Conservation (phyloP, 2,329 filamentous ascomycete genomes). For the Neocucurbitaria cava region DNA sequence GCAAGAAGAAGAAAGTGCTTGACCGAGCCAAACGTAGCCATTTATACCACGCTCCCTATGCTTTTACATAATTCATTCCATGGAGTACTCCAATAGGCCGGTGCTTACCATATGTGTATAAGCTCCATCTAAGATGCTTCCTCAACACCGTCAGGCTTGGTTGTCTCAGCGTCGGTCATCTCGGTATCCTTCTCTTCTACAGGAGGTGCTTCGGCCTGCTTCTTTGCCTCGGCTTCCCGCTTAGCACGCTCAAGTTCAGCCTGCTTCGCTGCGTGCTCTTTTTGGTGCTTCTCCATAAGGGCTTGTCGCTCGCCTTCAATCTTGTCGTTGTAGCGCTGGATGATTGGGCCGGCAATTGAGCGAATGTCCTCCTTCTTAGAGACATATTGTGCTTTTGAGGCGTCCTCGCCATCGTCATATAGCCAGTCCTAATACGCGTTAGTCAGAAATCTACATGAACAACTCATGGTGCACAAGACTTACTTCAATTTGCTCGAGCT, state of each 20-base stretch:
- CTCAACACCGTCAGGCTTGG: slow-evolving; percentile 50
- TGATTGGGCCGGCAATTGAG: slow-evolving; percentile 85
- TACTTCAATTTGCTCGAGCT: slow-evolving; percentile 88
- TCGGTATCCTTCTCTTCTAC: slow-evolving; percentile 55
- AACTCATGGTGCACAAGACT: slow-evolving; percentile 43
- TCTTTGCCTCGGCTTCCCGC: slow-evolving; percentile 75
- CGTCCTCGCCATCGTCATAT: slow-evolving; percentile 95
- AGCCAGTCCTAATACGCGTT: slow-evolving; percentile 80
- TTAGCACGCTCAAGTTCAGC: slow-evolving; percentile 76
- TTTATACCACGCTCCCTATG: slow-evolving; percentile 1
- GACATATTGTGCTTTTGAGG: slow-evolving; percentile 90
- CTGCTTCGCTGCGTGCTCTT: slow-evolving; percentile 66
- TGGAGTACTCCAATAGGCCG: neutral
- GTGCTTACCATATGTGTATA: neutral
- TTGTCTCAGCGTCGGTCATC: slow-evolving; percentile 65
- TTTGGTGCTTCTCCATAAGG: slow-evolving; percentile 70
- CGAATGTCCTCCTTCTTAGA: slow-evolving; percentile 97
- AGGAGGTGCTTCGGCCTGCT: slow-evolving; percentile 54
- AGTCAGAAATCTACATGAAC: slow-evolving; percentile 3
- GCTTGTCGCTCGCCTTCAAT: slow-evolving; percentile 84
- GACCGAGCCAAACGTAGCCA: slow-evolving; percentile 10
- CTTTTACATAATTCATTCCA: neutral
- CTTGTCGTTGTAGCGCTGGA: slow-evolving; percentile 96
- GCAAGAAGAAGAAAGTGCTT: slow-evolving; percentile 15
- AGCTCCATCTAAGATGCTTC: slow-evolving; percentile 36